Conservation (phyloP, 2,329 filamentous ascomycete species). For the Fusarium setosum region DNA sequence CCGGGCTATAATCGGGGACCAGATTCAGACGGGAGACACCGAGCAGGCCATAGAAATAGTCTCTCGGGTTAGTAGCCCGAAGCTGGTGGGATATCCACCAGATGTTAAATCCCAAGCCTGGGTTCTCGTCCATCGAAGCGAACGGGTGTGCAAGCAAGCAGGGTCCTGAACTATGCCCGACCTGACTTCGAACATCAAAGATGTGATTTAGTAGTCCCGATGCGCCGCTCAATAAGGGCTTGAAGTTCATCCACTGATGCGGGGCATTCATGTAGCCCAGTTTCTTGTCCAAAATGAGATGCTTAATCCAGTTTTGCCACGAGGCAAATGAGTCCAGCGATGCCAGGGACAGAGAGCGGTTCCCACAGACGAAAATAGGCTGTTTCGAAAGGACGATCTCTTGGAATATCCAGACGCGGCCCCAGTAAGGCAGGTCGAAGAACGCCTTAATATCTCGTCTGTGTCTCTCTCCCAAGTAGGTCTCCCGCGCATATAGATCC, state of each 20-base stretch:
- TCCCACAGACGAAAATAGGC: conserved; percentile 8
- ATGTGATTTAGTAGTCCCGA: too few species aligned
- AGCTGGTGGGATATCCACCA: neutral
- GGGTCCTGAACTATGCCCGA: too few species aligned
- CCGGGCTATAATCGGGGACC: neutral
- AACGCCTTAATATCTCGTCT: neutral
- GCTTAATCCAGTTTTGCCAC: conserved; percentile 4
- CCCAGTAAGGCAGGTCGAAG: neutral
- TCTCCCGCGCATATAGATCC: neutral
- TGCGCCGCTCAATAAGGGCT: too few species aligned
- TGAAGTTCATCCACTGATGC: too few species aligned
- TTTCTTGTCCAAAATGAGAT: neutral
- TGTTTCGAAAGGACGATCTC: conserved; percentile 6
- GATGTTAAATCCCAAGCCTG: neutral
- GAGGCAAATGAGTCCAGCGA: neutral
- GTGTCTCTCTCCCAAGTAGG: too few species aligned
- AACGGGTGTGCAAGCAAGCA: too few species aligned
- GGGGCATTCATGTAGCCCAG: neutral
- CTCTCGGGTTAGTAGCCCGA: neutral
- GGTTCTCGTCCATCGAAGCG: neutral
- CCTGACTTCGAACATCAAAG: too few species aligned
- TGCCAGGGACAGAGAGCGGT: neutral
- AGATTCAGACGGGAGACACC: neutral
- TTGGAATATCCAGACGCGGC: conserved; percentile 15
- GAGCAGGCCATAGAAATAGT: conserved; percentile 16